Evolutionary conservation across 2,329 filamentous ascomycete genomes (phyloP).

Genomic region (Fusarium mexicanum): DNA sequence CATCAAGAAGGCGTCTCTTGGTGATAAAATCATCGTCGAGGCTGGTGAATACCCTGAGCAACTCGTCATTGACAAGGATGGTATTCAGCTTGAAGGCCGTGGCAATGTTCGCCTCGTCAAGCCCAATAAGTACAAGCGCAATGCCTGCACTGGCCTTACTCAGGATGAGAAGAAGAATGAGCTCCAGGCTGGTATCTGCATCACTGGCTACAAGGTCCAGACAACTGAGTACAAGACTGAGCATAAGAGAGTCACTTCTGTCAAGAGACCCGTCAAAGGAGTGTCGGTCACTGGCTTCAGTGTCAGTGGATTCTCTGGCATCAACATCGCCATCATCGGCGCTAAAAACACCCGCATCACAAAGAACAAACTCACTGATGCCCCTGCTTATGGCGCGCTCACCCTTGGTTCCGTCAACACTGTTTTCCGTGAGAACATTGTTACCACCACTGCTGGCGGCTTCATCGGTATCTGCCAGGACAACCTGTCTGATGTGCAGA

Average conservation of each 20-base stretch:
- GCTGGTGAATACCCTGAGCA: conserved; percentile 49
- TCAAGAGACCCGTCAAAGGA: conserved; percentile 40
- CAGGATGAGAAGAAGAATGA: conserved; percentile 23
- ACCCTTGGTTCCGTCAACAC: conserved; percentile 49
- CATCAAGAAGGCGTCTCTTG: conserved; percentile 40
- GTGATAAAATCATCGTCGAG: conserved; percentile 47
- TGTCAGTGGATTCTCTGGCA: conserved; percentile 45
- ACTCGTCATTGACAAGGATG: conserved; percentile 47
- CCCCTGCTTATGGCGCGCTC: conserved; percentile 46
- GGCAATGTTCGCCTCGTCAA: conserved; percentile 40
- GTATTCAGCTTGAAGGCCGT: conserved; percentile 46
- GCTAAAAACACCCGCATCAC: conserved; percentile 37
- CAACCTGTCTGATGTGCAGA: conserved; percentile 42
- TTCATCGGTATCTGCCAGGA: conserved; percentile 51
- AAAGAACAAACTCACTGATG: conserved; percentile 35
- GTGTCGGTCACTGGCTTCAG: conserved; percentile 48
- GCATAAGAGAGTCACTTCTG: conserved; percentile 45
- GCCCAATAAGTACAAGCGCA: conserved; percentile 35
- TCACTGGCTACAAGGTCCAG: conserved; percentile 44
- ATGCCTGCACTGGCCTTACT: conserved; percentile 47
- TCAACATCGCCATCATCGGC: conserved; percentile 51
- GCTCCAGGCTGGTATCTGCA: conserved; percentile 47
- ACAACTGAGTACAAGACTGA: conserved; percentile 41
- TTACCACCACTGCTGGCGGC: conserved; percentile 30
- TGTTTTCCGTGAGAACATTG: conserved; percentile 41